Evolutionary conservation across 768 basidiomycete species (phyloP).

Genomic region (Xanthoconium stramineum): DNA sequence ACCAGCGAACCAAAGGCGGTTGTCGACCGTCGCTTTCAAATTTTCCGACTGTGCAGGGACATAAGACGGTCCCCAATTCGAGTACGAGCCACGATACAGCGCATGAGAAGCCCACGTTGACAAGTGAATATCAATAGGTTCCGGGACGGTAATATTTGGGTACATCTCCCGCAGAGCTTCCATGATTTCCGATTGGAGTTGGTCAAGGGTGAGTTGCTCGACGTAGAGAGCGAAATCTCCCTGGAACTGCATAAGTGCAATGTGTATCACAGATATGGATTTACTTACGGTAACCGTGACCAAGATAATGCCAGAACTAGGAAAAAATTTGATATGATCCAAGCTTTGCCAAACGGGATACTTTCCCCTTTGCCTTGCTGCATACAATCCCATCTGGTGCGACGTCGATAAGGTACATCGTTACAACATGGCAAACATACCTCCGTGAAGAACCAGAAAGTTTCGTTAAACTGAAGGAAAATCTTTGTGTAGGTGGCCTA

Average conservation of each 20-base stretch:
- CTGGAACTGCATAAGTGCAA: slow-evolving; percentile 28
- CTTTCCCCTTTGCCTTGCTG: slow-evolving; percentile 53
- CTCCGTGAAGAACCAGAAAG: slow-evolving; percentile 57
- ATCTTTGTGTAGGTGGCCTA: slow-evolving; percentile 65
- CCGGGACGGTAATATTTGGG: slow-evolving; percentile 50
- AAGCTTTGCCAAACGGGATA: slow-evolving; percentile 70
- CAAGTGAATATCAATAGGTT: slow-evolving; percentile 54
- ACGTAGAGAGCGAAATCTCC: slow-evolving; percentile 60
- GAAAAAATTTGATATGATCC: slow-evolving; percentile 55
- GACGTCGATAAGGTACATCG: not conserved
- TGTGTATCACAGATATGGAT: not conserved
- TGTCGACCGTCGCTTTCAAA: slow-evolving; percentile 49
- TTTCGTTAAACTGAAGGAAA: slow-evolving; percentile 58
- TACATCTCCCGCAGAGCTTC: slow-evolving; percentile 56
- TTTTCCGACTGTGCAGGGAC: slow-evolving; percentile 50
- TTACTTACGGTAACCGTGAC: slow-evolving; percentile 27
- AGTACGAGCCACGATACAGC: slow-evolving; percentile 46
- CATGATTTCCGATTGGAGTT: slow-evolving; percentile 54
- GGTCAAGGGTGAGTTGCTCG: slow-evolving; percentile 44
- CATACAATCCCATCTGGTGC: slow-evolving; percentile 46
- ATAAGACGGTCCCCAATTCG: slow-evolving; percentile 68
- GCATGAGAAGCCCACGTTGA: slow-evolving; percentile 54
- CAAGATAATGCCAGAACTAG: slow-evolving; percentile 49
- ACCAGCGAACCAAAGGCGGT: slow-evolving; percentile 58
- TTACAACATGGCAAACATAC: slow-evolving; percentile 6